phyloP scores from a whole-genome alignment of 805 yeast genomes.

The Soucietia sequanensis region DNA sequence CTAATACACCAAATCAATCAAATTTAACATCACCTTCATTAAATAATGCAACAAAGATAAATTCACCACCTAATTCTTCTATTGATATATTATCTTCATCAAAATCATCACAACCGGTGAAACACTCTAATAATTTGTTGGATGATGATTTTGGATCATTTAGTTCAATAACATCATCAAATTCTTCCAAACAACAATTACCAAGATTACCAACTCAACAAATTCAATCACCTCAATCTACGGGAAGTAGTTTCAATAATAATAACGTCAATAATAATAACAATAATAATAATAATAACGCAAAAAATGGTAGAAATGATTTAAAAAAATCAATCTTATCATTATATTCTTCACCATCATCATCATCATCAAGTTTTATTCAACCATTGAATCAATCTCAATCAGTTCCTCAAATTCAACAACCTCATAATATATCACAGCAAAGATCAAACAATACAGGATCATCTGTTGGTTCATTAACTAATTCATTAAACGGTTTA shows the following conservation, averaged over 20 bases:
- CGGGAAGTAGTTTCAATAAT: slow-evolving; percentile 29
- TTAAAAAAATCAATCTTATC: slow-evolving; percentile 90
- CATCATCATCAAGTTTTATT: slow-evolving; percentile 44
- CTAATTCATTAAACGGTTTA: slow-evolving; percentile 24
- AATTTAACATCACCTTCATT: slow-evolving; percentile 5
- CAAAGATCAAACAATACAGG: slow-evolving; percentile 1
- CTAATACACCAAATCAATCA: neutral
- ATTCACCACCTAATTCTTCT: slow-evolving; percentile 1
- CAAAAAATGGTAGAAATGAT: slow-evolving; percentile 59
- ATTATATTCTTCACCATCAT: slow-evolving; percentile 62
- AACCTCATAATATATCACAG: slow-evolving; percentile 2
- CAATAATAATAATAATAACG: too few relatives aligned
- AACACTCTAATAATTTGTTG: slow-evolving; percentile 12
- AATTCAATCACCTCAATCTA: slow-evolving; percentile 31
- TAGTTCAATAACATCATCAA: slow-evolving; percentile 21
- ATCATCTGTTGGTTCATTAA: slow-evolving; percentile 12
- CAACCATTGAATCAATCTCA: too few relatives aligned
- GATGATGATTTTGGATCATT: slow-evolving; percentile 45
- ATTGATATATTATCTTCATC: neutral
- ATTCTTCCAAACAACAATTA: slow-evolving; percentile 10
- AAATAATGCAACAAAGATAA: slow-evolving; percentile 1
- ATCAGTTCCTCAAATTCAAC: too few relatives aligned
- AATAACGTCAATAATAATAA: too few relatives aligned
- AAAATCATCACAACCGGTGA: neutral
- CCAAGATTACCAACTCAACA: slow-evolving; percentile 5